Evolutionary conservation across 768 basidiomycete species (phyloP), one percentile per base, ranked within the genome.

Genomic region (Rhodosporidiobolus sp.): DNA sequence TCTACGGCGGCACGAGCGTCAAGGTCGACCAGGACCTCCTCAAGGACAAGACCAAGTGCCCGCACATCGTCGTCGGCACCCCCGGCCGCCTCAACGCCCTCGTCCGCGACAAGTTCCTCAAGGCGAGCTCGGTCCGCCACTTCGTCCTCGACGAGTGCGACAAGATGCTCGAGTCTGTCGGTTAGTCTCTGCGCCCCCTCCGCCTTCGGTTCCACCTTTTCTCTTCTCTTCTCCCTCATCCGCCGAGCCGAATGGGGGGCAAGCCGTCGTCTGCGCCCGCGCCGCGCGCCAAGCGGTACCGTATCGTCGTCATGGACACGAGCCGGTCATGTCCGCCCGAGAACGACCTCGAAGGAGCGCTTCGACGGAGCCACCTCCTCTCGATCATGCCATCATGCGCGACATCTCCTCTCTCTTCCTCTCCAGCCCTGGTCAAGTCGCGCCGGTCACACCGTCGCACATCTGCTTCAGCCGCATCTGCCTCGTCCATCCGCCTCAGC

Each of bases 151-250:
- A 99, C 87, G 96, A 99, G 85, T 99, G 96, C 87, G 96, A 99
- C 87, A 99, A 99, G 88, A 97, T 99, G 93, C 90, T 99, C 82
- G 96, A 99, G 87, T 91, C 94, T 88, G 94, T 99, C 85, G 96
- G 96, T 99, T 92, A 97, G 96, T 99, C 87, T 50, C 10, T 54
- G 28, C 53, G 17, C 43, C 61, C 50, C 54, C 26, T 24, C 65
- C 45, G 9, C 61, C 16, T 26, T n/a, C 11, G 11, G 32, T 10
- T 7, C 28, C 62, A 24, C 30, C 26, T 17, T 10, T 34, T 34
- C 32, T 63, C 32, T 58, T 60, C 50, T 54, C 57, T 26, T 34
- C 57, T 48, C 53, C 30, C 19, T 52, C 38, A 4, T 4, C 35
- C 38, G 4, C 5, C 38, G 38, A 43, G n/a, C n/a, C 38, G 38